These are phyloP conservation scores for Verticillium dahliae DNA, from an alignment of 2,329 filamentous ascomycete genomes.

Conservation along the genomic window DNA sequence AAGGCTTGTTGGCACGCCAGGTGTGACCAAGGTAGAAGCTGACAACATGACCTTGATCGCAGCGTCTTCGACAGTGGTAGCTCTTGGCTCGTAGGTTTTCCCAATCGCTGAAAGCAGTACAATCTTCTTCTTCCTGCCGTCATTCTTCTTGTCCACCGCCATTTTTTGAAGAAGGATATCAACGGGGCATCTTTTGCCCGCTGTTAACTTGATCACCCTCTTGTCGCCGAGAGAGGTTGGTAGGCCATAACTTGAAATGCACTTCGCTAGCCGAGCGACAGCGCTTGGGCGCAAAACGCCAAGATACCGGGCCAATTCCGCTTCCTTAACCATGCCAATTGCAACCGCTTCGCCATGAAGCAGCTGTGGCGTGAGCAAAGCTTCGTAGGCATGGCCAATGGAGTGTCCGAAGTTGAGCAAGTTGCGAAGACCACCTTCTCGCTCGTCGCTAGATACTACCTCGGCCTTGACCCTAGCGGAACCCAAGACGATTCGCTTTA, in stretches of 20 bases:
- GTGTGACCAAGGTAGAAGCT: conserved; percentile 65
- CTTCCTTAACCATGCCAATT: conserved; percentile 98
- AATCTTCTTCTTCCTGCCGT: conserved; percentile 91
- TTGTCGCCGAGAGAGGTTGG: conserved; percentile 82
- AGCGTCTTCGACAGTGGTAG: conserved; percentile 81
- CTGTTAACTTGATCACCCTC: conserved; percentile 72
- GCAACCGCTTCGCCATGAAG: conserved; percentile 94
- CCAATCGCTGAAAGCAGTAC: conserved; percentile 89
- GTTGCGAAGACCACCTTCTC: conserved; percentile 89
- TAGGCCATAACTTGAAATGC: conserved; percentile 87
- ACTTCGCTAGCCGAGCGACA: conserved; percentile 84
- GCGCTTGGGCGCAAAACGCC: conserved; percentile 80
- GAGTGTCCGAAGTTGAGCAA: conserved; percentile 97
- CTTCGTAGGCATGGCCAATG: conserved; percentile 94
- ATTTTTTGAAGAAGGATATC: conserved; percentile 85
- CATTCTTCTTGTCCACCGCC: conserved; percentile 98
- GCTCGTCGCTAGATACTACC: conserved; percentile 90
- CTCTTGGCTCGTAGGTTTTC: conserved; percentile 77
- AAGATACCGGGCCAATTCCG: conserved; percentile 83
- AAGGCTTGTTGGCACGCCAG: conserved; percentile 60
- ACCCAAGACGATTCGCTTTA: conserved; percentile 77
- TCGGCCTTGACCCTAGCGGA: conserved; percentile 91
- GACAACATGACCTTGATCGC: conserved; percentile 80
- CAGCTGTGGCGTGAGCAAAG: conserved; percentile 89
- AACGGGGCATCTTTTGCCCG: conserved; percentile 80